These are phyloP conservation scores for Calocybe cyanea DNA, from an alignment of 768 basidiomycete species.

Conservation along the genomic window DNA sequence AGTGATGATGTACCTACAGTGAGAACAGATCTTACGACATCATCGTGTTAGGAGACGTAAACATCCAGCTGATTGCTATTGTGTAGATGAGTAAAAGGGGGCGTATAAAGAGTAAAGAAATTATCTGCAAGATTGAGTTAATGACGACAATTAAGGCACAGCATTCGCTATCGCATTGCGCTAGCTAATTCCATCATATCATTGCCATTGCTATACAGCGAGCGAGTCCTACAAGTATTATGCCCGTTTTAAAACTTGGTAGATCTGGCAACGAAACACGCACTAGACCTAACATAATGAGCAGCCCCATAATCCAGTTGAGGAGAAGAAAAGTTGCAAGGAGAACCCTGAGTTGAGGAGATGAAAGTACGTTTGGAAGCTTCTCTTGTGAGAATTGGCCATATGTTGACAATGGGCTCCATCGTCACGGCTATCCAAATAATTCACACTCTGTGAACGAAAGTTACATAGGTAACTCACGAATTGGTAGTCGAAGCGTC, in stretches of 20 bases:
- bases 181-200: slow-evolving; percentile 78
- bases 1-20: slow-evolving; percentile 53
- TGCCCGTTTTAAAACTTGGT: slow-evolving; percentile 69
- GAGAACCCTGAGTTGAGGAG: slow-evolving; percentile 60
- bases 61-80: slow-evolving; percentile 37
- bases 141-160: slow-evolving; percentile 79
- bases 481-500: slow-evolving; percentile 67
- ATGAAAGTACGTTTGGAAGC: slow-evolving; percentile 53
- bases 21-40: slow-evolving; percentile 62
- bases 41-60: slow-evolving; percentile 51
- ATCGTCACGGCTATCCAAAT: slow-evolving; percentile 62
- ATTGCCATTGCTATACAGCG: slow-evolving; percentile 74
- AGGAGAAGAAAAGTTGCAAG: slow-evolving; percentile 62
- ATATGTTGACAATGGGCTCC: slow-evolving; percentile 86
- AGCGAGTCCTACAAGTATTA: slow-evolving; percentile 79
- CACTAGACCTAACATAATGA: slow-evolving; percentile 81
- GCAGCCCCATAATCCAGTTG: slow-evolving; percentile 80
- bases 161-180: slow-evolving; percentile 63
- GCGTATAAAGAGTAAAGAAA: slow-evolving; percentile 65
- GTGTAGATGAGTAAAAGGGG: slow-evolving; percentile 71
- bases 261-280: slow-evolving; percentile 85
- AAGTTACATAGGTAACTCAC: slow-evolving; percentile 47
- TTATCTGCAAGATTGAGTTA: slow-evolving; percentile 77
- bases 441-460: too few species aligned
- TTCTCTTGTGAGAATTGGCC: slow-evolving; percentile 75